phyloP scores from a whole-genome alignment of 805 yeast genomes.

The Lachancea waltii region DNA sequence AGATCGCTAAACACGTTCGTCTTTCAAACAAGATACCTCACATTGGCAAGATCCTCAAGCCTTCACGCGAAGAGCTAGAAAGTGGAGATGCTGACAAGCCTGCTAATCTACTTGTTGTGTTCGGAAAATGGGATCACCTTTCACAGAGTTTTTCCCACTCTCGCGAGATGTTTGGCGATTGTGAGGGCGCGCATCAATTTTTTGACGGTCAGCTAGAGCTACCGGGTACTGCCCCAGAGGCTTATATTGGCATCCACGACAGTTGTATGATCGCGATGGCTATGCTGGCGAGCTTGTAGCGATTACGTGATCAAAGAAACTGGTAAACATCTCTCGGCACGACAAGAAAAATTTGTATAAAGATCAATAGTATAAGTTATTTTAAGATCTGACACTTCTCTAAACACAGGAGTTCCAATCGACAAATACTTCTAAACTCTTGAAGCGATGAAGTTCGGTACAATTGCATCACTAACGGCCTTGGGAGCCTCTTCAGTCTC shows the following conservation, averaged over 20 bases:
- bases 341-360: not conserved
- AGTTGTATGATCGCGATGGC: conserved; percentile 56
- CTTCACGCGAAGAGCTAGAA: conserved; percentile 15
- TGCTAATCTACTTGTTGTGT: conserved; percentile 43
- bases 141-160: conserved; percentile 48
- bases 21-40: conserved; percentile 21
- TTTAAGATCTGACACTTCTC: not conserved
- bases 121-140: conserved; percentile 58
- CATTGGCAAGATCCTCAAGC: conserved; percentile 24
- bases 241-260: conserved; percentile 54
- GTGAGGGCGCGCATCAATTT: conserved; percentile 51
- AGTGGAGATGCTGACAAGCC: conserved; percentile 17
- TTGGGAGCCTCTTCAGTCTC: conserved; percentile 40
- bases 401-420: too few relatives aligned
- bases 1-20: conserved; percentile 19
- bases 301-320: not conserved
- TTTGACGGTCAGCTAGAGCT: conserved; percentile 58
- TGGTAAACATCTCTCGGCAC: not conserved
- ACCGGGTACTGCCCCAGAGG: conserved; percentile 43
- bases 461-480: conserved; percentile 40
- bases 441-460: conserved; percentile 32
- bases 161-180: conserved; percentile 43
- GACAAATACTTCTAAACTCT: too few relatives aligned
- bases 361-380: not conserved
- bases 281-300: conserved; percentile 12